Conservation (phyloP, 495 filamentous ascomycete genomes). For the Neurospora sp. region DNA sequence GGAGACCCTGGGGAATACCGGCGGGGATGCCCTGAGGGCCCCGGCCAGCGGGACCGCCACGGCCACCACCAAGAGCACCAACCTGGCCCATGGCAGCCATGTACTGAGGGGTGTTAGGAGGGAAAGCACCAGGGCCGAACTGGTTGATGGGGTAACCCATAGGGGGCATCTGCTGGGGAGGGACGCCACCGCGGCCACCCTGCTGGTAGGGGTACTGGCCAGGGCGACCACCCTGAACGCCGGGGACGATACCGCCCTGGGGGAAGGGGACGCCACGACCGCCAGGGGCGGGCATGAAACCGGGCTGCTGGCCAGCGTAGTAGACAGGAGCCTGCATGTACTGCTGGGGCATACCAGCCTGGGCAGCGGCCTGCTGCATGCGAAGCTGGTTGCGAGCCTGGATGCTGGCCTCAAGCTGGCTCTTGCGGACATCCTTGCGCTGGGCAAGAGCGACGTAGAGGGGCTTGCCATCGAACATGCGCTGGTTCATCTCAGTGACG, state of each 20-base stretch:
- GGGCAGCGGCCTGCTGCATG: constrained; percentile 94
- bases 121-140: constrained; percentile 56
- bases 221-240: constrained; percentile 70
- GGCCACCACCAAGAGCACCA: constrained; percentile 52
- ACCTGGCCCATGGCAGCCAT: constrained; percentile 59
- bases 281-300: constrained; percentile 58
- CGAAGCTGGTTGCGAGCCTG: constrained; percentile 97
- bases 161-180: constrained; percentile 68
- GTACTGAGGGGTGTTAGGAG: constrained; percentile 41
- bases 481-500: constrained; percentile 97
- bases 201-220: constrained; percentile 78
- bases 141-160: constrained; percentile 67
- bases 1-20: constrained; percentile 48
- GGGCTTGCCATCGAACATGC: constrained; percentile 95
- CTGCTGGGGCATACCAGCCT: constrained; percentile 82
- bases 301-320: constrained; percentile 74
- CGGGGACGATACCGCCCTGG: constrained; percentile 72
- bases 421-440: constrained; percentile 98
- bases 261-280: constrained; percentile 85
- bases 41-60: constrained; percentile 62
- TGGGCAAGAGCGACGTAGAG: constrained; percentile 96
- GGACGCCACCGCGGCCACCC: constrained; percentile 68
- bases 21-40: constrained; percentile 63
- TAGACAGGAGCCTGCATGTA: constrained; percentile 79
- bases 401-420: constrained; percentile 96